A percentile compares a stretch with the other conserved stretches of the same genome.
These are phyloP conservation scores for Moringa oleifera DNA, from an alignment of 345 rosid genomes.

Conservation along the genomic window DNA sequence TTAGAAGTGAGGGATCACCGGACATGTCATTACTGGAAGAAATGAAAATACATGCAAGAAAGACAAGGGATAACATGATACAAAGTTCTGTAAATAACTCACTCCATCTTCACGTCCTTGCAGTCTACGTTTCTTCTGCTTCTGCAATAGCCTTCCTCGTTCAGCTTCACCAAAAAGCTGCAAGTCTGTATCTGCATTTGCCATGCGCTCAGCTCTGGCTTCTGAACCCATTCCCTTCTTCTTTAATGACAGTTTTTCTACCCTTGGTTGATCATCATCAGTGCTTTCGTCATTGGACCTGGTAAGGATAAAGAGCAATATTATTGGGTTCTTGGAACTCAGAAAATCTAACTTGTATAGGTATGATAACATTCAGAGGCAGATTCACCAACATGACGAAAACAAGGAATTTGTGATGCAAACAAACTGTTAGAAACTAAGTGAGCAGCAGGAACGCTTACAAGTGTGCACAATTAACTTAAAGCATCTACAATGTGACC, in stretches of 20 bases:
- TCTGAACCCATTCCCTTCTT: constrained; percentile 91
- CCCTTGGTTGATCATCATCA: constrained; percentile 64
- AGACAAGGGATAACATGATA: constrained; percentile 7
- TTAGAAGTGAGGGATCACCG: background rate
- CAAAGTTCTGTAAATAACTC: constrained; percentile 23
- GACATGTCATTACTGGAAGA: background rate
- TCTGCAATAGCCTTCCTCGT: constrained; percentile 69
- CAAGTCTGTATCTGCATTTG: constrained; percentile 70
- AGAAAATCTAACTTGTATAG: background rate
- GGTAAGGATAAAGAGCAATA: constrained; percentile 9
- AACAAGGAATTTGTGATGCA: background rate
- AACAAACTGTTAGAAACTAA: background rate
- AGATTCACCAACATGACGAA: background rate
- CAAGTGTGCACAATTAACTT: background rate
- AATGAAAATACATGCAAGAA: constrained; percentile 5
- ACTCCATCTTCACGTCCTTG: constrained; percentile 96
- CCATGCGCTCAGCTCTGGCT: constrained; percentile 74
- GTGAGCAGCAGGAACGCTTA: background rate
- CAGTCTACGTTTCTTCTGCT: constrained; percentile 85
- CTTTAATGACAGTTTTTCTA: constrained; percentile 79
- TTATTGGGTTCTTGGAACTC: constrained; percentile 3
- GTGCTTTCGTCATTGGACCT: constrained; percentile 43
- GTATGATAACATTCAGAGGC: background rate
- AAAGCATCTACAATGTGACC: background rate
- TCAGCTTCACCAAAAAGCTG: constrained; percentile 73